phyloP scores from a whole-genome alignment of 495 filamentous ascomycete genomes.

The Halenospora varia region DNA sequence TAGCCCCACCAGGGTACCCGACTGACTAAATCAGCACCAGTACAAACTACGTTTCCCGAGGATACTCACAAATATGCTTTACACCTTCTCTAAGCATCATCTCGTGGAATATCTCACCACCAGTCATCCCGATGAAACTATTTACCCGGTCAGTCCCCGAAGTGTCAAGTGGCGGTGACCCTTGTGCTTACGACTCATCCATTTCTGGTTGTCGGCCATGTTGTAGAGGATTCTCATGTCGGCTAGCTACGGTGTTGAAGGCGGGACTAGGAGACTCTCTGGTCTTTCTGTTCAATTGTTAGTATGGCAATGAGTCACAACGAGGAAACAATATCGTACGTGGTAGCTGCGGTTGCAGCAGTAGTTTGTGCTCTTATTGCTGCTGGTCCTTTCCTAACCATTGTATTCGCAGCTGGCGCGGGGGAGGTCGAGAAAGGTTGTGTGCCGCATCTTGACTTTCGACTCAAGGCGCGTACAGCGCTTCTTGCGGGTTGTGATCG shows the following conservation, averaged over 20 bases:
- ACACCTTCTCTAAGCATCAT: slow-evolving; percentile 95
- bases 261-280: slow-evolving; percentile 24
- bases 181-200: slow-evolving; percentile 64
- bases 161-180: slow-evolving; percentile 16
- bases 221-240: slow-evolving; percentile 51
- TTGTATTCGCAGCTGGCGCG: slow-evolving; percentile 11
- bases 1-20: slow-evolving; percentile 74
- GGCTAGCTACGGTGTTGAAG: slow-evolving; percentile 23
- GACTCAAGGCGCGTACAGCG: slow-evolving; percentile 17
- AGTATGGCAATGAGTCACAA: slow-evolving; percentile 19
- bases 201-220: slow-evolving; percentile 57
- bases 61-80: slow-evolving; percentile 80
- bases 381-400: slow-evolving; percentile 17
- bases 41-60: slow-evolving; percentile 9
- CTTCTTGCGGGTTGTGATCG: slow-evolving; percentile 23
- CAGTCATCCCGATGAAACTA: slow-evolving; percentile 90
- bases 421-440: slow-evolving; percentile 13
- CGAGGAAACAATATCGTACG: slow-evolving; percentile 8
- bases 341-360: slow-evolving; percentile 14
- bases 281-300: slow-evolving; percentile 18
- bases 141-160: slow-evolving; percentile 26
- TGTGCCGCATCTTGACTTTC: slow-evolving; percentile 14
- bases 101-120: slow-evolving; percentile 97
- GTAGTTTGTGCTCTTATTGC: slow-evolving; percentile 18
- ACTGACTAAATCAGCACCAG: slow-evolving; percentile 37